These are phyloP conservation scores for Ochetophila trinervis DNA, from an alignment of 306 rosid species.

Conservation along the genomic window DNA sequence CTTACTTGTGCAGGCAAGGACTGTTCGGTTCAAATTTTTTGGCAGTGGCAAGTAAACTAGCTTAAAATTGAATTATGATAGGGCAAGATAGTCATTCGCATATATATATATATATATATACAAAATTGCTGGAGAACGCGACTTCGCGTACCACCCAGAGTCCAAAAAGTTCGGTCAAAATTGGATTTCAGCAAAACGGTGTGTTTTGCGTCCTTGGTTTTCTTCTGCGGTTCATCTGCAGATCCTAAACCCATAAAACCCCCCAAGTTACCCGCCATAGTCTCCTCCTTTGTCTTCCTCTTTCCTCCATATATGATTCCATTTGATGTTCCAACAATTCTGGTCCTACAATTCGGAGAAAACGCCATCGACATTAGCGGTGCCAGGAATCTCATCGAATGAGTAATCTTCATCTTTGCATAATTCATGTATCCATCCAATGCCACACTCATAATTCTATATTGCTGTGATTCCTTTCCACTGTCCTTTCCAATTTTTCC, in stretches of 20 bases:
- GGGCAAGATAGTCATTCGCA: too few species aligned
- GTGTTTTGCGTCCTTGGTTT: too few species aligned
- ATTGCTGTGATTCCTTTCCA: conserved; percentile 50
- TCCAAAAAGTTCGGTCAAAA: too few species aligned
- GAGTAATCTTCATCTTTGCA: conserved; percentile 60
- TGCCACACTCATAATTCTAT: conserved; percentile 78
- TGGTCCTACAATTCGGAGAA: conserved; percentile 54
- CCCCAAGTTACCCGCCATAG: conserved; percentile 22
- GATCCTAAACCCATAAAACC: conserved; percentile 39
- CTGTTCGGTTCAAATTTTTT: too few species aligned
- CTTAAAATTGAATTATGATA: too few species aligned
- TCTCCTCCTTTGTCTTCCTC: conserved; percentile 55
- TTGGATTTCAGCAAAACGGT: too few species aligned
- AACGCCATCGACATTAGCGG: conserved; percentile 69
- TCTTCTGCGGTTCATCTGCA: conserved; percentile 31
- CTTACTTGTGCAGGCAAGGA: not conserved
- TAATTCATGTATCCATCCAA: conserved; percentile 93
- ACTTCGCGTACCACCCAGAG: too few species aligned
- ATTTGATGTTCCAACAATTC: conserved; percentile 80
- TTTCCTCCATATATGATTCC: conserved; percentile 73
- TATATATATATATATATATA: too few species aligned
- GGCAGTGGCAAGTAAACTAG: too few species aligned
- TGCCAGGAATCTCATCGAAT: conserved; percentile 88
- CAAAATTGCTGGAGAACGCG: too few species aligned
- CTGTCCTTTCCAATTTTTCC: conserved; percentile 44